Evolutionary conservation across 2,329 filamentous ascomycete species (phyloP).

Genomic region (Phaeoacremonium minimum): DNA sequence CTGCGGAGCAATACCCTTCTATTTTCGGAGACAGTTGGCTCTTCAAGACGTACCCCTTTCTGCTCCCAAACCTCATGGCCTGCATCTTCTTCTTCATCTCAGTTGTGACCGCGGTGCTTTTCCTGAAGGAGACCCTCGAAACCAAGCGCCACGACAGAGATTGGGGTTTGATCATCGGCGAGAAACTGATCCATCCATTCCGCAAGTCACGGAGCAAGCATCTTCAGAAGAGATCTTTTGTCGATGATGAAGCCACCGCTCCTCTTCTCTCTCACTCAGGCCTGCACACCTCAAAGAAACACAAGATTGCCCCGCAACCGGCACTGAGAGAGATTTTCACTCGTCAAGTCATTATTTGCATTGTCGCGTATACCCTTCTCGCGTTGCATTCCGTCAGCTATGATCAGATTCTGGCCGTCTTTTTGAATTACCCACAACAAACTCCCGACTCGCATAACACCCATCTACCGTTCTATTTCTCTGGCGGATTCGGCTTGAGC

Average conservation of each 20-base stretch:
- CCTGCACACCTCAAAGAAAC: slow-evolving; percentile 19
- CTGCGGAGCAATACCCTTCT: slow-evolving; percentile 67
- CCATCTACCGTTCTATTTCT: slow-evolving; percentile 73
- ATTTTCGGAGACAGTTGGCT: slow-evolving; percentile 65
- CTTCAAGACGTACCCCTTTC: slow-evolving; percentile 75
- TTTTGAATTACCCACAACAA: slow-evolving; percentile 71
- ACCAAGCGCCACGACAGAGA: slow-evolving; percentile 65
- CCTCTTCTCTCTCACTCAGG: slow-evolving; percentile 40
- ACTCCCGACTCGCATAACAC: slow-evolving; percentile 50
- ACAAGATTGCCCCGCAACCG: slow-evolving; percentile 11
- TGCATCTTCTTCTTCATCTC: slow-evolving; percentile 75
- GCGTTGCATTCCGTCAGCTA: slow-evolving; percentile 79
- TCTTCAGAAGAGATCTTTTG: slow-evolving; percentile 40
- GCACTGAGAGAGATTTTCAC: slow-evolving; percentile 64
- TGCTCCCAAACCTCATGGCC: slow-evolving; percentile 77
- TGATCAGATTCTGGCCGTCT: slow-evolving; percentile 85
- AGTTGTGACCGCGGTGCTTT: slow-evolving; percentile 68
- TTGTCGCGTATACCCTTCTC: slow-evolving; percentile 75
- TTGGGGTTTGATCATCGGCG: slow-evolving; percentile 71
- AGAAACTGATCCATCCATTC: slow-evolving; percentile 47
- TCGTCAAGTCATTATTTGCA: slow-evolving; percentile 67
- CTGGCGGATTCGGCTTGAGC: slow-evolving; percentile 71
- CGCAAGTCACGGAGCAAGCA: slow-evolving; percentile 15
- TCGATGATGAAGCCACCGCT: slow-evolving; percentile 52
- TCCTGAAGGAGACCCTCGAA: slow-evolving; percentile 81